Evolutionary conservation across 2,329 filamentous ascomycete genomes (phyloP).

Genomic region (Paramyrothecium roridum): DNA sequence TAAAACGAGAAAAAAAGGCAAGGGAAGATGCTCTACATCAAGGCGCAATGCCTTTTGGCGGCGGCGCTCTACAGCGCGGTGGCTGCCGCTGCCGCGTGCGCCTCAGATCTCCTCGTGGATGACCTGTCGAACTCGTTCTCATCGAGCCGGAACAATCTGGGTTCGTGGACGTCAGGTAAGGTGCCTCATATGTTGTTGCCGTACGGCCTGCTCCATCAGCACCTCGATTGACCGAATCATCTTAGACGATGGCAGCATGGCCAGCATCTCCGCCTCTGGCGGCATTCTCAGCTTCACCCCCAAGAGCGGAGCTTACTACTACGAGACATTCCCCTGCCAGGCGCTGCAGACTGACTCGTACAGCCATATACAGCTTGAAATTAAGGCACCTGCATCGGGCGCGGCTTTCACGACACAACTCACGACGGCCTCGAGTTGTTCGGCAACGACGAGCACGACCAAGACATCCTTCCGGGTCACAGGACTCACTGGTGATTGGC

Average conservation of each 20-base stretch:
- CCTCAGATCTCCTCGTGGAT: constrained; percentile 25
- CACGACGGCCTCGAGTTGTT: constrained; percentile 35
- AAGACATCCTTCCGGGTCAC: constrained; percentile 42
- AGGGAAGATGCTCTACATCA: constrained; percentile 12
- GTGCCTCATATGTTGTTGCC: not conserved
- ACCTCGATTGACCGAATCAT: constrained; percentile 5
- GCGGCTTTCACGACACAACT: constrained; percentile 31
- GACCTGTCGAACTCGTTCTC: constrained; percentile 28
- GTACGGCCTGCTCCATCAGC: not conserved
- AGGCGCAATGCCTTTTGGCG: constrained; percentile 8
- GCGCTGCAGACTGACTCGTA: constrained; percentile 41
- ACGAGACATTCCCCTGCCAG: constrained; percentile 49
- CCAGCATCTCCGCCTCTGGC: constrained; percentile 32
- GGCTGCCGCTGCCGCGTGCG: constrained; percentile 18
- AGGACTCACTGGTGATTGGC: constrained; percentile 43
- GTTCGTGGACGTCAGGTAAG: constrained; percentile 32
- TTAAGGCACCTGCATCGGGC: constrained; percentile 15
- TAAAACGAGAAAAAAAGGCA: not conserved
- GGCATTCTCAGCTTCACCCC: constrained; percentile 49
- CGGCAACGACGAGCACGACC: constrained; percentile 28
- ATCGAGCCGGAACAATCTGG: constrained; percentile 27
- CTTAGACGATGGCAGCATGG: constrained; percentile 48
- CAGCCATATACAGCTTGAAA: constrained; percentile 33
- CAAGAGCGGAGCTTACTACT: constrained; percentile 47
- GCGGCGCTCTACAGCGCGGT: constrained; percentile 7